Percentiles rank a stretch among this genome's conserved stretches.
phyloP scores from a whole-genome alignment of 495 filamentous ascomycete genomes.

The Friedmanniomyces simplex region DNA sequence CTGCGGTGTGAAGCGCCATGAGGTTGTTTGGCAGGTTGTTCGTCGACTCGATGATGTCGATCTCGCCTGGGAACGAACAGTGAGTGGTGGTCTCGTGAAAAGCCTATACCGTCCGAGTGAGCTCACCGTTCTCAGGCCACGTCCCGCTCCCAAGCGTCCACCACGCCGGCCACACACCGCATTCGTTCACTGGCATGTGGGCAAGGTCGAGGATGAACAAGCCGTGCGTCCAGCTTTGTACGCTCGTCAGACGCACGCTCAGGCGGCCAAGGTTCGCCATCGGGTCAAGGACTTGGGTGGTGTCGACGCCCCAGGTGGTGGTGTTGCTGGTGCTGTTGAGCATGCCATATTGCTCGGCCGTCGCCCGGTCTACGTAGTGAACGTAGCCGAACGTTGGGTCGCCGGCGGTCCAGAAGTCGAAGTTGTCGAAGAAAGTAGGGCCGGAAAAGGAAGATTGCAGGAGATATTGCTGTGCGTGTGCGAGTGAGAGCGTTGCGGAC shows the following conservation, averaged over 20 bases:
- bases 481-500: not conserved
- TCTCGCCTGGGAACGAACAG: not conserved
- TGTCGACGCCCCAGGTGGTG: conserved; percentile 28
- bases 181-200: conserved; percentile 30
- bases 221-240: conserved; percentile 27
- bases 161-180: conserved; percentile 30
- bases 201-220: conserved; percentile 30
- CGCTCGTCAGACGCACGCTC: conserved; percentile 27
- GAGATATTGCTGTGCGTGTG: not conserved
- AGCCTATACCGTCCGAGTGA: conserved; percentile 24
- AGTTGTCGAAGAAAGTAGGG: conserved; percentile 24
- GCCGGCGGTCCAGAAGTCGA: conserved; percentile 24
- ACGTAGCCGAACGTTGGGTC: conserved; percentile 31
- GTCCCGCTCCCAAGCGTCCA: conserved; percentile 38
- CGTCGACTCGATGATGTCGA: conserved; percentile 76
- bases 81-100: not conserved
- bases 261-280: conserved; percentile 22
- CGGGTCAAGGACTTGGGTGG: conserved; percentile 17
- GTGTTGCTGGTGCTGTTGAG: conserved; percentile 18
- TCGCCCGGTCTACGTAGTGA: conserved; percentile 21
- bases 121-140: conserved; percentile 75
- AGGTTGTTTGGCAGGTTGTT: conserved; percentile 54
- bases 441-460: conserved; percentile 7
- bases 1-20: conserved; percentile 64
- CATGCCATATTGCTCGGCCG: conserved; percentile 19